phyloP scores from a whole-genome alignment of 2,329 filamentous ascomycete genomes.

The Diaporthe sp. region DNA sequence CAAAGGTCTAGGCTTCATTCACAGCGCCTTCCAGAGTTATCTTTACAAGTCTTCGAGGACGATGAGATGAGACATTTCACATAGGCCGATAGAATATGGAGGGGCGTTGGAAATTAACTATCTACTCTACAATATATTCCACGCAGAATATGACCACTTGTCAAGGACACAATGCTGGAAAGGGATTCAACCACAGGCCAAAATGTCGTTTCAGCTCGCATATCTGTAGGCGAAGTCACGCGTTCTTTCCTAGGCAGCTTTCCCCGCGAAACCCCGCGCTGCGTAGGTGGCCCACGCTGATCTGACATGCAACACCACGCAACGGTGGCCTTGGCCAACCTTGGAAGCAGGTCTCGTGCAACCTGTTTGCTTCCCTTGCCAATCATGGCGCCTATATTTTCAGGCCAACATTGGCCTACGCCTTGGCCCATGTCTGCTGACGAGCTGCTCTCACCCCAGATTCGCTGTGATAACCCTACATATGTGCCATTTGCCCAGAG shows the following conservation, averaged over 20 bases:
- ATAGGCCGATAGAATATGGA: too few species aligned
- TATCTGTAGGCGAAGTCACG: too few species aligned
- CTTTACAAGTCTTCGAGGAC: too few species aligned
- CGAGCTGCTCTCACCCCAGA: conserved; percentile 13
- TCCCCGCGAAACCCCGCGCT: conserved; percentile 20
- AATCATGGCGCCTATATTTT: conserved; percentile 12
- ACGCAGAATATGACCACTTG: too few species aligned
- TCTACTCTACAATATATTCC: background rate
- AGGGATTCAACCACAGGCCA: too few species aligned
- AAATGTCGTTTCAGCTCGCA: too few species aligned
- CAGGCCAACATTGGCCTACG: background rate
- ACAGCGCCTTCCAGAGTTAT: background rate
- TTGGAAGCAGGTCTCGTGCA: conserved; percentile 20
- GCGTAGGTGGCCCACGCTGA: background rate
- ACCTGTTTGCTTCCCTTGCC: conserved; percentile 3
- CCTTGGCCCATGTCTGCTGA: conserved; percentile 21
- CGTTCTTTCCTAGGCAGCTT: conserved; percentile 6
- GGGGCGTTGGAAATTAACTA: background rate
- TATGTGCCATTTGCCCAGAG: background rate
- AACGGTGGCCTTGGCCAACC: conserved; percentile 14
- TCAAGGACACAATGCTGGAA: too few species aligned
- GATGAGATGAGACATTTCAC: background rate
- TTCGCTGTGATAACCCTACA: conserved; percentile 10
- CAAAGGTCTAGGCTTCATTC: background rate
- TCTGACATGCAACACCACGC: background rate